Evolutionary conservation across 2,329 filamentous ascomycete genomes (phyloP).

Genomic region (Aspergillus sojae): DNA sequence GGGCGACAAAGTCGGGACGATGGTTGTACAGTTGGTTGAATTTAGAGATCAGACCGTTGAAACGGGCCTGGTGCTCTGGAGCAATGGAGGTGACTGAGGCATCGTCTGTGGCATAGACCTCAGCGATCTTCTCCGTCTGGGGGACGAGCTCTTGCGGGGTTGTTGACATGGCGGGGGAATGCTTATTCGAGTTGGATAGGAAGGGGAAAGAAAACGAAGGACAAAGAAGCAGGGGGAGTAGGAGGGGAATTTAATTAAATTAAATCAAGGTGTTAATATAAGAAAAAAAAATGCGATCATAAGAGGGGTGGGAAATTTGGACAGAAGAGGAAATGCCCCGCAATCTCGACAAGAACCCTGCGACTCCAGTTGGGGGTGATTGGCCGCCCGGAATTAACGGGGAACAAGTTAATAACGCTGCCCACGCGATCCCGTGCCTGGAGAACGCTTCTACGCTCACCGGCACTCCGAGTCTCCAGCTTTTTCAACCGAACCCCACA

Average conservation of each 20-base stretch:
- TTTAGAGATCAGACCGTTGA: conserved; percentile 70
- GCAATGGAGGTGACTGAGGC: conserved; percentile 74
- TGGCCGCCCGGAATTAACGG: background rate
- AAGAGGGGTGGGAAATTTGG: conserved; percentile 1
- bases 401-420: background rate
- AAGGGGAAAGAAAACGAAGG: background rate
- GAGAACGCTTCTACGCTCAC: background rate
- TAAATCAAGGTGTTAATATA: background rate
- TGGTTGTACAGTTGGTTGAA: conserved; percentile 74
- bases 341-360: background rate
- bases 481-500: conserved; percentile 5
- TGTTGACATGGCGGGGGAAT: conserved; percentile 37
- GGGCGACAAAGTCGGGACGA: conserved; percentile 76
- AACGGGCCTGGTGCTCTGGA: conserved; percentile 69
- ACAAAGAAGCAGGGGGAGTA: background rate
- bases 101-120: conserved; percentile 81
- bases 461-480: conserved; percentile 4
- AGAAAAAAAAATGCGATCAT: background rate
- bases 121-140: conserved; percentile 70
- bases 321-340: background rate
- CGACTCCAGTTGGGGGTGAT: background rate
- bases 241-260: background rate
- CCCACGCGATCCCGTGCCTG: background rate
- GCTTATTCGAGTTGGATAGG: background rate
- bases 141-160: conserved; percentile 62